Conservation (phyloP, 2,329 filamentous ascomycete genomes). For the Aspergillus jensenii region DNA sequence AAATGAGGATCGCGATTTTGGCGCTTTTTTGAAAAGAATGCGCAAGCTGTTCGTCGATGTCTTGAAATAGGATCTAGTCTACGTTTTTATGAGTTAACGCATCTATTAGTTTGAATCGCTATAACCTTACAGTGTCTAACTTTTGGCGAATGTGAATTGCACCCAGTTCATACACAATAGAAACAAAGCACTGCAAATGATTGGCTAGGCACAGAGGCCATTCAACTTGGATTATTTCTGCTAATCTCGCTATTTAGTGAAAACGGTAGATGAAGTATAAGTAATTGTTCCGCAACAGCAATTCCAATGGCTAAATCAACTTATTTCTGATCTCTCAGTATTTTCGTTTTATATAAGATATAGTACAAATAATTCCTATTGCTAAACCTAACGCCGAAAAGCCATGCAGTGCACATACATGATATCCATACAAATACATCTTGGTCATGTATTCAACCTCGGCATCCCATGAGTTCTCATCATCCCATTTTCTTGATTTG, state of each 20-base stretch:
- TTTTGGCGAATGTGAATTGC: too few species aligned
- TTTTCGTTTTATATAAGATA: neutral
- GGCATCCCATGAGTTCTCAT: conserved; percentile 1
- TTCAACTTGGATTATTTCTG: neutral
- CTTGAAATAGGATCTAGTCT: conserved; percentile 43
- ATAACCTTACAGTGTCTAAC: neutral
- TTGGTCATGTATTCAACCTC: conserved; percentile 3
- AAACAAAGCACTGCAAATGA: neutral
- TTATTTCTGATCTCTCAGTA: neutral
- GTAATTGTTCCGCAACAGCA: neutral
- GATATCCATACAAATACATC: conserved; percentile 26
- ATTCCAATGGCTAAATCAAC: neutral
- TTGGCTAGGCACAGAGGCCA: neutral
- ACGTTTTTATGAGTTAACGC: conserved; percentile 6
- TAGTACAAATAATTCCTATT: conserved; percentile 16
- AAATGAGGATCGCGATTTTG: conserved; percentile 62
- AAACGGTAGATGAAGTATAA: neutral
- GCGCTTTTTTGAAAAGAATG: conserved; percentile 63
- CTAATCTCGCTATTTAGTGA: neutral
- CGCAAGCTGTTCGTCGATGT: conserved; percentile 58
- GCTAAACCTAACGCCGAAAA: conserved; percentile 37
- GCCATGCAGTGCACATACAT: conserved; percentile 36
- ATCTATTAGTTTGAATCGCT: neutral
- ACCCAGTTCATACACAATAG: neutral
- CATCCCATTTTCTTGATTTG: conserved; percentile 4